phyloP scores from a whole-genome alignment of 768 basidiomycete genomes.

The Daedaleopsis nitida region DNA sequence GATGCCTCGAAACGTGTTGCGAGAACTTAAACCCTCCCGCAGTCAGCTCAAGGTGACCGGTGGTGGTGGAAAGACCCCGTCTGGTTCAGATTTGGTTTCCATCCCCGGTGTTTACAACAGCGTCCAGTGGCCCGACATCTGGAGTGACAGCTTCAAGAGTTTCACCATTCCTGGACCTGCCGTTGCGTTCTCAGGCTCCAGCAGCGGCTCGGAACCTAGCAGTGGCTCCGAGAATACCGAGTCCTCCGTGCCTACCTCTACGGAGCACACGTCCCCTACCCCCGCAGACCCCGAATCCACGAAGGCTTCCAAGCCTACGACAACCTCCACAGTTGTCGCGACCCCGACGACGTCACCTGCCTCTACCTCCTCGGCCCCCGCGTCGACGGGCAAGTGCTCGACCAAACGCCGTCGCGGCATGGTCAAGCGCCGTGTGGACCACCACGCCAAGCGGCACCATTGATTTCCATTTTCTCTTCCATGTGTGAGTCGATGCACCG shows the following conservation, averaged over 20 bases:
- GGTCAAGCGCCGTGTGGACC: constrained; percentile 23
- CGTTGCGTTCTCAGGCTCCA: constrained; percentile 15
- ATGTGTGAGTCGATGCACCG: constrained; percentile 9
- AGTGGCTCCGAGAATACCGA: constrained; percentile 14
- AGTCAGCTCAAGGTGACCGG: constrained; percentile 33
- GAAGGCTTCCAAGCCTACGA: constrained; percentile 6
- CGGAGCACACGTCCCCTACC: constrained; percentile 12
- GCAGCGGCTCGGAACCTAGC: constrained; percentile 2
- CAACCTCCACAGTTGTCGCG: constrained; percentile 5
- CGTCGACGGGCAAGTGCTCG: constrained; percentile 18
- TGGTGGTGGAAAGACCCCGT: constrained; percentile 26
- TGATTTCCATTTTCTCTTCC: constrained; percentile 18
- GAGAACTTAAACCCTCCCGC: background rate
- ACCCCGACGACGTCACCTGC: constrained; percentile 7
- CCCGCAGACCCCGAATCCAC: constrained; percentile 10
- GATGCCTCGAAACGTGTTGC: no score
- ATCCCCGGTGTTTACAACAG: constrained; percentile 31
- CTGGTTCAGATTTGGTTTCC: constrained; percentile 23
- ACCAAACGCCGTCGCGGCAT: constrained; percentile 23
- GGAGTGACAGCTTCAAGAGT: constrained; percentile 23
- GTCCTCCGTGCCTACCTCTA: constrained; percentile 4
- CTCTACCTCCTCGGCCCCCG: constrained; percentile 15
- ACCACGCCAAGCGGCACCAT: constrained; percentile 27
- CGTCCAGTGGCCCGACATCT: constrained; percentile 31
- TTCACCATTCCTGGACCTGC: constrained; percentile 30